These are phyloP conservation scores for Globisporangium heterothallicum DNA, from an alignment of 352 stramenopile species.

Conservation along the genomic window DNA sequence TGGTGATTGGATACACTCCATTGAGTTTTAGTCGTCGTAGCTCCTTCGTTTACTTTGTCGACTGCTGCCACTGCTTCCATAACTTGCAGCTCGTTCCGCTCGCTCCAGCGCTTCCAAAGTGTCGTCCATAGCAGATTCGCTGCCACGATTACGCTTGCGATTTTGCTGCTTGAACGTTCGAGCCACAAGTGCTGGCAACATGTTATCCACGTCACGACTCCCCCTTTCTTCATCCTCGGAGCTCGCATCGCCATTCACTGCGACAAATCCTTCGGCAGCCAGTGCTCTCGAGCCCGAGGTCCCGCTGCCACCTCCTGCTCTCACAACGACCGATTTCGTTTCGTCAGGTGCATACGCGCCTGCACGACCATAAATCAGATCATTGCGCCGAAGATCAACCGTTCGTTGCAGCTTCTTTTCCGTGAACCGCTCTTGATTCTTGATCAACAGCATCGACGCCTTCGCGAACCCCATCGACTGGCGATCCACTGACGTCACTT, in stretches of 20 bases:
- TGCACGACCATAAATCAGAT: slow-evolving; percentile 38
- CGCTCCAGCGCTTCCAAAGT: slow-evolving; percentile 36
- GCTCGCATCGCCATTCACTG: slow-evolving; percentile 40
- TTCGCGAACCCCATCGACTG: slow-evolving; percentile 7
- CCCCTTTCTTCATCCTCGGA: slow-evolving; percentile 25
- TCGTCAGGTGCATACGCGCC: slow-evolving; percentile 41
- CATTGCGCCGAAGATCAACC: slow-evolving; percentile 29
- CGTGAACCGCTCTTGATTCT: not conserved
- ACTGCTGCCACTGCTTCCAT: not conserved
- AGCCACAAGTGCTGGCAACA: not conserved
- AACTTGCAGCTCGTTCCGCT: slow-evolving; percentile 18
- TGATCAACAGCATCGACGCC: slow-evolving; percentile 5
- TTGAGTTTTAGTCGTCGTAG: too few species aligned
- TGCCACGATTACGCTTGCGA: not conserved
- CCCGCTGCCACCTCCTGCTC: slow-evolving; percentile 1
- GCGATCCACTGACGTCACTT: slow-evolving; percentile 13
- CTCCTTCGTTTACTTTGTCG: not conserved
- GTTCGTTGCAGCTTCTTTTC: slow-evolving; percentile 22
- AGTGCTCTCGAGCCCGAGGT: slow-evolving; percentile 17
- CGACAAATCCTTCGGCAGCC: slow-evolving; percentile 44
- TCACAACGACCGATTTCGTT: slow-evolving; percentile 45
- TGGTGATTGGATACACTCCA: too few species aligned
- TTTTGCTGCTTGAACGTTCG: not conserved
- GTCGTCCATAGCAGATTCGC: slow-evolving; percentile 20
- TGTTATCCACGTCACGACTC: slow-evolving; percentile 1